A percentile compares a stretch with the other conserved stretches of the same genome.
phyloP scores from a whole-genome alignment of 176 grass and related monocot genomes.

The Zea luxurians region DNA sequence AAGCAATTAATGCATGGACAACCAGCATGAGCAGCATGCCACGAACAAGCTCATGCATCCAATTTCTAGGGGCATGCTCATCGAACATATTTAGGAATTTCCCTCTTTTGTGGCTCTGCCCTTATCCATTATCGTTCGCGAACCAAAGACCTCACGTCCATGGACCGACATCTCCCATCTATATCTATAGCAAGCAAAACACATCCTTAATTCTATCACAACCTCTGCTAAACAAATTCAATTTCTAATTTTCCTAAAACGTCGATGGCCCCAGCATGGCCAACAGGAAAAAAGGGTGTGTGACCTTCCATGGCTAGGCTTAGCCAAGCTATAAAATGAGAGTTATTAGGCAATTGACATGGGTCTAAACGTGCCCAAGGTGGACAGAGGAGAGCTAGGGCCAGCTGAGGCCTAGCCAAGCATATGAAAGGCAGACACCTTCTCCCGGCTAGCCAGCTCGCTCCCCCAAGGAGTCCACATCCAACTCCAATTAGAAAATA shows the following conservation, averaged over 20 bases:
- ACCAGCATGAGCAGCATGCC: too few relatives aligned
- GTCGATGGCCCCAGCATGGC: neutral
- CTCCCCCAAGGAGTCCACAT: too few relatives aligned
- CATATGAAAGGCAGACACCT: too few relatives aligned
- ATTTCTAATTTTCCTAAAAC: neutral
- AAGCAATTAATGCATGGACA: too few relatives aligned
- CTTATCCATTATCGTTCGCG: neutral
- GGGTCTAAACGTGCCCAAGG: neutral
- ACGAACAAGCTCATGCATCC: too few relatives aligned
- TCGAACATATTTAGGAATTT: too few relatives aligned
- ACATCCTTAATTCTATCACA: neutral
- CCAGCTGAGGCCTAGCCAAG: too few relatives aligned
- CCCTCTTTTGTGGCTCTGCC: neutral
- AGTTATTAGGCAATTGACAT: neutral
- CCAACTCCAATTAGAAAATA: neutral
- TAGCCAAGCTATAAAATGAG: too few relatives aligned
- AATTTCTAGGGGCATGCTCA: too few relatives aligned
- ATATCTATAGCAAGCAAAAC: neutral
- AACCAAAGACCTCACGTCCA: neutral
- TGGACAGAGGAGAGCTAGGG: too few relatives aligned
- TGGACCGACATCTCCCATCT: neutral
- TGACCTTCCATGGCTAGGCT: neutral
- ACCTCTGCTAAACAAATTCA: neutral
- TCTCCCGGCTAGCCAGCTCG: too few relatives aligned
- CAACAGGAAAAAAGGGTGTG: neutral